Base-by-base conservation (phyloP, 257 asterid genomes). In the Parsonsia alboflavescens region DNA sequence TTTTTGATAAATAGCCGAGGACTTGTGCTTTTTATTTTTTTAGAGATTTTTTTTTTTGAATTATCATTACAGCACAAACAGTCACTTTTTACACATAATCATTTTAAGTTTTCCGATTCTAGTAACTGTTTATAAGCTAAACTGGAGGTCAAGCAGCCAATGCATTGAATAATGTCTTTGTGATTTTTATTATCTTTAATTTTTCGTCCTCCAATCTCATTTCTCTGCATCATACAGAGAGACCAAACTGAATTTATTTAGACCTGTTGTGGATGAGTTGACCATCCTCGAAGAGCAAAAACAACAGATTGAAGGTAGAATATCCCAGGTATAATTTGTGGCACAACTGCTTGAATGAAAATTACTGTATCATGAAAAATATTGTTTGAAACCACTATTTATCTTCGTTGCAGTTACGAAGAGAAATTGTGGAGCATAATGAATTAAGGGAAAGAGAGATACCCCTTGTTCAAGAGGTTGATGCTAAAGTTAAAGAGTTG, bases 381-480 rank as follows among this genome's bases (percentile, higher is more conserved):
- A 26, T 73, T 6, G 19, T 70, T 36, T 74, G 63, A 64, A 49
- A 67, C 74, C 52, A 52, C 79, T 54, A 54, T 73, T 72, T 74
- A 24, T 46, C 70, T 46, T 36, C 79, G 63, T 79, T 50, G 70
- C 85, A 91, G 97, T 78, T 93, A 82, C 79, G 84, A 33, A 86
- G 76, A 42, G 96, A 90, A 83, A 86, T 89, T 72, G 80, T 84
- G 30, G 89, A 84, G 79, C 77, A 62, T 58, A 89, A 88, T 63
- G 89, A 82, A 65, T 73, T 82, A 68, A 85, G 90, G 76, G 91
- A 88, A 84, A 82, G 65, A 59, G 97, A 90, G 80, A 70, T 85
- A 80, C 96, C 93, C 5, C 80, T 83, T 69, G 90, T 93, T 68
- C 91, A 89, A 76, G 97, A 90, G 76, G 66, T 80, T 50, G 88